These are phyloP conservation scores for Entomortierella beljakovae DNA, from an alignment of 192 early-diverging fungal genomes.

Conservation along the genomic window DNA sequence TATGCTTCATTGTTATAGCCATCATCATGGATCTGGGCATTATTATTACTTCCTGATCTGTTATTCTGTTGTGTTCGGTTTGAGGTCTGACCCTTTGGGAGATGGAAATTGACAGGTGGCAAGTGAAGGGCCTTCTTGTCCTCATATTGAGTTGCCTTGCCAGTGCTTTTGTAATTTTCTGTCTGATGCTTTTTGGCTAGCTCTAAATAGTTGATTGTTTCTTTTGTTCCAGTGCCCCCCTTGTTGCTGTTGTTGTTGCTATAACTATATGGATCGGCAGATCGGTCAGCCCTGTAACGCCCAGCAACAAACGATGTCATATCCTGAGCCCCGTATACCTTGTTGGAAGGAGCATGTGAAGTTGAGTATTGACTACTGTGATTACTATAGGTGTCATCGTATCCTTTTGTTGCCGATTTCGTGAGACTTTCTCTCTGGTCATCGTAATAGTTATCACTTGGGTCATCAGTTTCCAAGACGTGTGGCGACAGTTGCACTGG, in stretches of 20 bases:
- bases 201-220: constrained; percentile 24
- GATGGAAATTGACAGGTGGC: constrained; percentile 22
- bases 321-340: constrained; percentile 30
- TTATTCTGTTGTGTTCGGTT: neutral
- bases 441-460: constrained; percentile 23
- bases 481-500: neutral
- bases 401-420: constrained; percentile 8
- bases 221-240: neutral
- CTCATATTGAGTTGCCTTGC: constrained; percentile 44
- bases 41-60: neutral
- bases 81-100: constrained; percentile 19
- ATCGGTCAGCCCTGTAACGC: constrained; percentile 29
- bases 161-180: constrained; percentile 45
- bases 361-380: neutral
- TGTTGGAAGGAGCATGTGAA: constrained; percentile 1
- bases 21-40: neutral
- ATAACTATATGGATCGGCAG: constrained; percentile 20
- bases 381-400: constrained; percentile 14
- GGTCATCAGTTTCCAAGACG: constrained; percentile 12
- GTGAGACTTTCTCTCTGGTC: constrained; percentile 44
- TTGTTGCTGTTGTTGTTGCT: constrained; percentile 10
- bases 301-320: constrained; percentile 50
- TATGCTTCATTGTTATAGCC: neutral
- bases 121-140: constrained; percentile 20
- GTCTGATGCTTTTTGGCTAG: constrained; percentile 41